phyloP scores from a whole-genome alignment of 108 stramenopile species.

The Cyclotella cryptica region DNA sequence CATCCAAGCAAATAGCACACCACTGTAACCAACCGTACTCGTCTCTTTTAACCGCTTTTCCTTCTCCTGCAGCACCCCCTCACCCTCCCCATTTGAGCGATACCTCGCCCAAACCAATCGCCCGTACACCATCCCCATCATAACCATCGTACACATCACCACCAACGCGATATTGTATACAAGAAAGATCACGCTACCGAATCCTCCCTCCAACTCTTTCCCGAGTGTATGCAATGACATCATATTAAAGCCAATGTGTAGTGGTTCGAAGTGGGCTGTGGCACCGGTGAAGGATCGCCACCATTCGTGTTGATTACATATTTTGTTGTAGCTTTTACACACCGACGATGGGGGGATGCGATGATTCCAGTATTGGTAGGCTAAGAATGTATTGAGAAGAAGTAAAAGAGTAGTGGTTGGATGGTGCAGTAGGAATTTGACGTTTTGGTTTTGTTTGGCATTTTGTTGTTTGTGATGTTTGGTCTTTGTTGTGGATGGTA shows the following conservation, averaged over 20 bases:
- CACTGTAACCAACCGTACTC: conserved; percentile 82
- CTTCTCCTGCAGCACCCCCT: background rate
- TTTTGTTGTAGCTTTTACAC: conserved; percentile 50
- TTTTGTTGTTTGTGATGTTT: conserved; percentile 35
- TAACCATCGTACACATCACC: conserved; percentile 60
- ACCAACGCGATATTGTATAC: conserved; percentile 73
- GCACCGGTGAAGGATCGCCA: conserved; percentile 72
- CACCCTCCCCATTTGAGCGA: background rate
- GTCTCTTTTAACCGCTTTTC: conserved; percentile 37
- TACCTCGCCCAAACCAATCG: conserved; percentile 22
- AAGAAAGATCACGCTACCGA: conserved; percentile 60
- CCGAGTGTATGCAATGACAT: conserved; percentile 73
- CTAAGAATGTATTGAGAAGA: conserved; percentile 60
- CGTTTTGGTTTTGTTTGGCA: conserved; percentile 45
- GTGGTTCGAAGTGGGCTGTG: conserved; percentile 82
- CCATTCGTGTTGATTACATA: conserved; percentile 61
- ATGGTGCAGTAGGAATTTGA: conserved; percentile 40
- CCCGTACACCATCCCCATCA: conserved; percentile 60
- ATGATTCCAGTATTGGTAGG: conserved; percentile 74
- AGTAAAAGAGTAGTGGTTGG: conserved; percentile 61
- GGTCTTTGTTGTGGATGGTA: conserved; percentile 1
- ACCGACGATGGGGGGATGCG: conserved; percentile 58
- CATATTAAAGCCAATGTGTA: conserved; percentile 85
- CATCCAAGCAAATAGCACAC: conserved; percentile 86
- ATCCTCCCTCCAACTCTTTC: conserved; percentile 62